These are phyloP conservation scores for Rhodotorula toruloides DNA, from an alignment of 768 basidiomycete genomes.

Conservation along the genomic window DNA sequence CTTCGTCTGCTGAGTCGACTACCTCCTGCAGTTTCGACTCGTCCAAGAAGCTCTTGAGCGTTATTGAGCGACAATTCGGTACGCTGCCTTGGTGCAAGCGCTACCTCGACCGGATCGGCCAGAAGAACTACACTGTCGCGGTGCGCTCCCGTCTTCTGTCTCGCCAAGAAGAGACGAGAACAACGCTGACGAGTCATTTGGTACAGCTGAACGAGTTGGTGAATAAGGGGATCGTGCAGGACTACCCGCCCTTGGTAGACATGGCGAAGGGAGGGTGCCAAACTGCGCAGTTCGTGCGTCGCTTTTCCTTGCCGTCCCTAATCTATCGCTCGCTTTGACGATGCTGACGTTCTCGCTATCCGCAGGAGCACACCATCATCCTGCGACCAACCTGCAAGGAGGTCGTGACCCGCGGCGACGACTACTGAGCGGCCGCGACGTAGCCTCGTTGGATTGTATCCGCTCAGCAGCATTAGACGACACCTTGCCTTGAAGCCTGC, in stretches of 20 bases:
- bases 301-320: too few relatives aligned
- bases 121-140: constrained; percentile 86
- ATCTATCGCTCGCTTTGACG: too few relatives aligned
- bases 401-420: constrained; percentile 51
- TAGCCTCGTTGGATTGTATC: neutral
- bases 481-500: too few relatives aligned
- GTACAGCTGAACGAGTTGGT: constrained; percentile 84
- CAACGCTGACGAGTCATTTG: neutral
- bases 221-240: constrained; percentile 75
- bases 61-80: constrained; percentile 87
- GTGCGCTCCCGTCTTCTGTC: constrained; percentile 50
- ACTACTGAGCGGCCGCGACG: constrained; percentile 46
- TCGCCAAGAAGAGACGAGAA: neutral
- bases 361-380: constrained; percentile 52
- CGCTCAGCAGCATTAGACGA: neutral
- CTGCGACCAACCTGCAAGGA: constrained; percentile 53
- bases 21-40: constrained; percentile 60
- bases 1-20: constrained; percentile 16
- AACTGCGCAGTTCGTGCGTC: constrained; percentile 69
- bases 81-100: constrained; percentile 92
- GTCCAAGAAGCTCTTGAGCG: constrained; percentile 76
- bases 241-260: constrained; percentile 83
- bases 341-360: neutral
- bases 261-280: constrained; percentile 57
- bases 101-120: constrained; percentile 86